These are phyloP conservation scores for Lactifluus piperatus DNA, from an alignment of 768 basidiomycete species.

Conservation along the genomic window DNA sequence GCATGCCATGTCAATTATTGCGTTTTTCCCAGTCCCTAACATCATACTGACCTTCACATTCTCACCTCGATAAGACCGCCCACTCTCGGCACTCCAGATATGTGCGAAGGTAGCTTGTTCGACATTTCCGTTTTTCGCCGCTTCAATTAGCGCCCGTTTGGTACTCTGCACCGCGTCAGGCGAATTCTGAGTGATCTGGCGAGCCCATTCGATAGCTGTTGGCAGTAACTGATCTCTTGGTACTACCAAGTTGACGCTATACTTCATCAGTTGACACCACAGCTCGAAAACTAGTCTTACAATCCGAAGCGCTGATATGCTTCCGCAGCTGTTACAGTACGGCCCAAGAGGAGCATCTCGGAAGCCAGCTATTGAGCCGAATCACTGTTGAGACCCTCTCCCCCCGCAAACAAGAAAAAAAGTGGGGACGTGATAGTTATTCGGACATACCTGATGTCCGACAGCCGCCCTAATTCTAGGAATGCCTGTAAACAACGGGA, in stretches of 20 bases:
- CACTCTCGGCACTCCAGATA: slow-evolving; percentile 38
- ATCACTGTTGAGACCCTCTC: not conserved
- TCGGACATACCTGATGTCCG: not conserved
- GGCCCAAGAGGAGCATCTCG: not conserved
- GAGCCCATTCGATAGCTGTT: slow-evolving; percentile 50
- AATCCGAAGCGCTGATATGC: not conserved
- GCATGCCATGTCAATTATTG: not conserved
- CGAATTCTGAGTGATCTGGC: slow-evolving; percentile 33
- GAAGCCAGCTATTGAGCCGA: not conserved
- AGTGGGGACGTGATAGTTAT: not conserved
- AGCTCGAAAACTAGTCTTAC: not conserved
- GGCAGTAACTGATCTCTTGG: slow-evolving; percentile 38
- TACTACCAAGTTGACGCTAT: slow-evolving; percentile 33
- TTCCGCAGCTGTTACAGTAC: not conserved
- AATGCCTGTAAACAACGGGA: not conserved
- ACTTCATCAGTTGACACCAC: not conserved
- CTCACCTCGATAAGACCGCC: slow-evolving; percentile 44
- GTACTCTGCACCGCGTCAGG: slow-evolving; percentile 75
- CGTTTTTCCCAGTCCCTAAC: not conserved
- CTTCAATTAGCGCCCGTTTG: slow-evolving; percentile 57
- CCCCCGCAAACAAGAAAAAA: no score
- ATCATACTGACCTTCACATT: slow-evolving; percentile 56
- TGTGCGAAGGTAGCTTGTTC: slow-evolving; percentile 43
- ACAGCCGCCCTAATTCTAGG: not conserved
- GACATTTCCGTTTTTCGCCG: slow-evolving; percentile 40